These are phyloP conservation scores for Podaxis sp. DNA, from an alignment of 768 basidiomycete species.

Conservation along the genomic window DNA sequence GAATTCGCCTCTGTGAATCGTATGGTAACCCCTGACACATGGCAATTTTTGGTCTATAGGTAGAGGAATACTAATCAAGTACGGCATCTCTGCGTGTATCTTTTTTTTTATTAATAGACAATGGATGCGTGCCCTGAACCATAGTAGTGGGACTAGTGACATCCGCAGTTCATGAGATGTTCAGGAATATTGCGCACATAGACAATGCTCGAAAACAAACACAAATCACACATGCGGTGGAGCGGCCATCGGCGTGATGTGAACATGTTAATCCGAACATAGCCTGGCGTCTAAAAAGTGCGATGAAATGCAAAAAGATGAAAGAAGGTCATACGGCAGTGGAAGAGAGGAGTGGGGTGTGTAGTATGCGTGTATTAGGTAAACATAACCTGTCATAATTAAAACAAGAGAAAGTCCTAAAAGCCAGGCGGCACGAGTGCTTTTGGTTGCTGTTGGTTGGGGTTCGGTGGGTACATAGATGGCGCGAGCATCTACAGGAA, in stretches of 20 bases:
- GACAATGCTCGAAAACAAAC: background rate
- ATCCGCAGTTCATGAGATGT: slow-evolving; percentile 14
- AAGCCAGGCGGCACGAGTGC: slow-evolving; percentile 86
- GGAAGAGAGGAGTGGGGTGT: slow-evolving; percentile 1
- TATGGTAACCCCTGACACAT: slow-evolving; percentile 5
- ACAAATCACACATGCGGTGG: slow-evolving; percentile 1
- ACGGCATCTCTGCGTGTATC: slow-evolving; percentile 11
- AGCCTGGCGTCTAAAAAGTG: slow-evolving; percentile 17
- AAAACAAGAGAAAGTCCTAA: slow-evolving; percentile 30
- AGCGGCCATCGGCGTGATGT: background rate
- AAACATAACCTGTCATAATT: slow-evolving; percentile 6
- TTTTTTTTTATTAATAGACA: slow-evolving; percentile 15
- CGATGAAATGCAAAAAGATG: background rate
- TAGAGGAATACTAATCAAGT: slow-evolving; percentile 28
- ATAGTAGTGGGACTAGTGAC: background rate
- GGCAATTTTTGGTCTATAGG: slow-evolving; percentile 18
- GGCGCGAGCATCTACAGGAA: slow-evolving; percentile 71
- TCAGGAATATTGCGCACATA: background rate
- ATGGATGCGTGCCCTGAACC: slow-evolving; percentile 5
- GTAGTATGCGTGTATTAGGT: slow-evolving; percentile 22
- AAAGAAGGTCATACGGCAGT: background rate
- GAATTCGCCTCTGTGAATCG: slow-evolving; percentile 12
- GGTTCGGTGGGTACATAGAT: slow-evolving; percentile 49
- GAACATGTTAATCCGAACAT: slow-evolving; percentile 7
- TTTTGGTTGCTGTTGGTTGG: slow-evolving; percentile 45